A percentile compares a stretch with the other conserved stretches of the same genome.
phyloP scores from a whole-genome alignment of 805 yeast genomes.

The Candida corydali region DNA sequence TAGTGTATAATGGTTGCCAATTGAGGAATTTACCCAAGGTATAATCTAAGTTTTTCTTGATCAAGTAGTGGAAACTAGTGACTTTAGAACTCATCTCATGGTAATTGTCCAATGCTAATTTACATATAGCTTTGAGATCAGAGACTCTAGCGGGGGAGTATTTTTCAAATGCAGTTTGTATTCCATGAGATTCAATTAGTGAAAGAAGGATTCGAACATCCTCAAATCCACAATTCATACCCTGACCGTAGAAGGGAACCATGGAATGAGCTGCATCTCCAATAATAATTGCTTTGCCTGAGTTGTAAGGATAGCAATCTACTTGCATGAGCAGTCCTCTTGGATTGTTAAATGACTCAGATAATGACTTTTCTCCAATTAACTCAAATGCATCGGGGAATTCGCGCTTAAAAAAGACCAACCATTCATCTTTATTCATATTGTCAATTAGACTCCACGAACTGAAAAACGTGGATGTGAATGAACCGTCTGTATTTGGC shows the following conservation, averaged over 20 bases:
- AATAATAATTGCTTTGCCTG: slow-evolving; percentile 60
- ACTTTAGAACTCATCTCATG: slow-evolving; percentile 85
- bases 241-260: slow-evolving; percentile 99
- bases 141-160: slow-evolving; percentile 55
- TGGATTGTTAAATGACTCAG: slow-evolving; percentile 57
- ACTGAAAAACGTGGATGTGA: slow-evolving; percentile 85
- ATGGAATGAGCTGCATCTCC: slow-evolving; percentile 96
- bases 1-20: slow-evolving; percentile 87
- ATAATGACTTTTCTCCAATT: slow-evolving; percentile 57
- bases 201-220: slow-evolving; percentile 71
- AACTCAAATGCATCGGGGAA: slow-evolving; percentile 74
- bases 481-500: slow-evolving; percentile 80
- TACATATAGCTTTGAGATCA: slow-evolving; percentile 72
- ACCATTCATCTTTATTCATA: slow-evolving; percentile 41
- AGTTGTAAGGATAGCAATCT: slow-evolving; percentile 65
- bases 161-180: slow-evolving; percentile 46
- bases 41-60: slow-evolving; percentile 68
- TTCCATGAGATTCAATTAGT: slow-evolving; percentile 30
- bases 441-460: slow-evolving; percentile 67
- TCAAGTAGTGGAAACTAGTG: slow-evolving; percentile 51
- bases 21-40: slow-evolving; percentile 42
- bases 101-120: slow-evolving; percentile 77
- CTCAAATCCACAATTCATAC: slow-evolving; percentile 95
- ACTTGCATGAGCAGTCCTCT: slow-evolving; percentile 76
- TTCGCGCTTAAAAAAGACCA: slow-evolving; percentile 50